Base-by-base conservation (phyloP, 2,329 filamentous ascomycete species). In the Furcasterigmium sp. region DNA sequence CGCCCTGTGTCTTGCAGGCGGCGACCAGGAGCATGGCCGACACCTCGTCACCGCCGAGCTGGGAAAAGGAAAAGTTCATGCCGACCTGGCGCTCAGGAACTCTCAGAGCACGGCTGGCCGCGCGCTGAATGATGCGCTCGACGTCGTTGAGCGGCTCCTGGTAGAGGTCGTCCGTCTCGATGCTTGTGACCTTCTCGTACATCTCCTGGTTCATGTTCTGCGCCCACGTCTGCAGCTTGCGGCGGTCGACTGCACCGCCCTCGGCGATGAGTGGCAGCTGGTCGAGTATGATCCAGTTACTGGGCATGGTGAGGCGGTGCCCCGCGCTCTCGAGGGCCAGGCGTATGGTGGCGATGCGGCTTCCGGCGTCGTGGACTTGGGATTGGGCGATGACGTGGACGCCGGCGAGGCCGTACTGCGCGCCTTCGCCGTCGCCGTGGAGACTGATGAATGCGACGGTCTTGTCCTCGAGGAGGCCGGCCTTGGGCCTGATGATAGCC, bases 201-300 rank as follows among this genome's bases (percentile, higher is more conserved):
- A 64, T 49, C 21, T 68, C 61, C 41, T 74, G 65, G 46, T 72
- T 71, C 37, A 72, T 66, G 48, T 77, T 76, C 55, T 77, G 73
- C 20, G 69, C 68, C 75, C 75, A 78, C 4, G 70, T 75, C 45
- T 74, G 72, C 35, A 78, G 51, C 44, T 61, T 64, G 25, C 72
- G 62, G 34, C 64, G 59, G 51, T 76, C 63, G 39, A 66, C 56
- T 6, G 15, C n/a, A 17, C 63, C 57, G 13, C 67, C 68, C 11
- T 58, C 51, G 1, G 60, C 57, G 37, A 62, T 62, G n/a, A 66
- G 41, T 7, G 72, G 71, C 62, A 77, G 71, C 36, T 56, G 60
- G 38, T 68, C 62, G 41, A 77, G 53, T 4, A 70, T 62, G 15
- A 76, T 61, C 72, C 73, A 78, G 8, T 73, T 58, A 40, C 66